Conservation (phyloP, 768 basidiomycete genomes). For the Heimioporus sp. region DNA sequence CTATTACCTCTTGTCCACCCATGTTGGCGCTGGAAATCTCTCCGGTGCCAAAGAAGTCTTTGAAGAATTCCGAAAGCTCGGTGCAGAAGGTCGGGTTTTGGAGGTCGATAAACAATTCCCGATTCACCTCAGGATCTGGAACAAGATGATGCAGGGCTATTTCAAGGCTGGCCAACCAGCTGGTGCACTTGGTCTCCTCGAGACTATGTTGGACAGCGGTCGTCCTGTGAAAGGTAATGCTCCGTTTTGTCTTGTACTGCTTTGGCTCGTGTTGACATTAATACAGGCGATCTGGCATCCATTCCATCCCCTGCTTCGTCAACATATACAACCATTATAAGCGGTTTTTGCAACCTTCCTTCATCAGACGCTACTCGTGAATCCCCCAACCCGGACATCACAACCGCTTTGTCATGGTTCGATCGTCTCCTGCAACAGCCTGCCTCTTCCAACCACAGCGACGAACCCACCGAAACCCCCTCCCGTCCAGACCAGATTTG, state of each 20-base stretch:
- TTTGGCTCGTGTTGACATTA: not conserved
- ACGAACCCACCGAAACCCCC: constrained; percentile 41
- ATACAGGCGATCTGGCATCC: constrained; percentile 29
- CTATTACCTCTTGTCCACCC: constrained; percentile 56
- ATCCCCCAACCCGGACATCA: constrained; percentile 42
- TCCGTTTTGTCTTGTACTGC: not conserved
- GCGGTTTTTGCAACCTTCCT: constrained; percentile 58
- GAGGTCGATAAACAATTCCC: constrained; percentile 20
- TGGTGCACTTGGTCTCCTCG: constrained; percentile 62
- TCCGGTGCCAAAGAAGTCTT: constrained; percentile 59
- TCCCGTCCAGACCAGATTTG: constrained; percentile 51
- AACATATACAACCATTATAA: constrained; percentile 63
- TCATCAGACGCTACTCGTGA: not conserved
- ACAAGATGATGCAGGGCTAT: constrained; percentile 74
- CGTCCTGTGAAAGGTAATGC: constrained; percentile 14
- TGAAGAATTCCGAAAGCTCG: constrained; percentile 49
- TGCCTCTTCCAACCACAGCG: constrained; percentile 34
- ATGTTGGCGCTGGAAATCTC: constrained; percentile 50
- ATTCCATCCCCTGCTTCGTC: constrained; percentile 57
- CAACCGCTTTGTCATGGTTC: constrained; percentile 71
- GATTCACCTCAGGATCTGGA: constrained; percentile 57
- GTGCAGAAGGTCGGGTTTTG: constrained; percentile 30
- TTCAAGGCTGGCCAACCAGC: constrained; percentile 62
- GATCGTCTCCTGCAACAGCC: constrained; percentile 53
- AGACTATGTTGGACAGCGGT: constrained; percentile 62